These are phyloP conservation scores for Anthracocystis panici-leucophaei DNA, from an alignment of 1,284 basidiomycete species.

Conservation along the genomic window DNA sequence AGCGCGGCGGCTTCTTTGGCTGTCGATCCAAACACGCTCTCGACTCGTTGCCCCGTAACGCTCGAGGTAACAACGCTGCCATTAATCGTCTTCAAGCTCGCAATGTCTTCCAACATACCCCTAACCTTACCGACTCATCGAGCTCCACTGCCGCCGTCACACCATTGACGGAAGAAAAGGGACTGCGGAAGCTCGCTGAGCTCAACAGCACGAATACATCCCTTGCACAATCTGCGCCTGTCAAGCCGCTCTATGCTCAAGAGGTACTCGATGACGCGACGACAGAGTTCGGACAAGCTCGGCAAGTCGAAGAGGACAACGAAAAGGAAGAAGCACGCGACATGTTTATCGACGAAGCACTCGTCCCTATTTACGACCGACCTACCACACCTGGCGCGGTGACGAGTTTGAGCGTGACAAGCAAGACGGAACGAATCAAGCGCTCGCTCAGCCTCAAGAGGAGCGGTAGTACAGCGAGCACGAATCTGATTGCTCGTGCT, in stretches of 20 bases:
- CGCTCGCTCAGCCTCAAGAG: conserved; percentile 51
- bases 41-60: conserved; percentile 48
- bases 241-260: conserved; percentile 29
- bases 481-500: conserved; percentile 43
- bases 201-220: conserved; percentile 13
- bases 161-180: conserved; percentile 26
- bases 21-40: conserved; percentile 50
- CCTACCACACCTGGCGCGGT: conserved; percentile 19
- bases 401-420: conserved; percentile 24
- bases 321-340: conserved; percentile 38
- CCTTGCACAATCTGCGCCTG: not conserved
- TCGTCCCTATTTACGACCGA: conserved; percentile 6
- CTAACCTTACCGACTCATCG: conserved; percentile 13
- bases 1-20: conserved; percentile 45
- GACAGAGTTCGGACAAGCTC: not conserved
- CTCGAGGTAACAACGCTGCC: conserved; percentile 42
- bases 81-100: conserved; percentile 46
- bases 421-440: conserved; percentile 38
- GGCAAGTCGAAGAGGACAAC: conserved; percentile 4
- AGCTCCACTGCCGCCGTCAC: conserved; percentile 17
- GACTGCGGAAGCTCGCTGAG: conserved; percentile 19
- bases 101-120: conserved; percentile 26
- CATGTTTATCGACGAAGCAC: conserved; percentile 21
- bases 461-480: conserved; percentile 28
- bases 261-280: conserved; percentile 12